Evolutionary conservation across 306 rosid genomes (phyloP).

Genomic region (Trichosanthes cucumerina): DNA sequence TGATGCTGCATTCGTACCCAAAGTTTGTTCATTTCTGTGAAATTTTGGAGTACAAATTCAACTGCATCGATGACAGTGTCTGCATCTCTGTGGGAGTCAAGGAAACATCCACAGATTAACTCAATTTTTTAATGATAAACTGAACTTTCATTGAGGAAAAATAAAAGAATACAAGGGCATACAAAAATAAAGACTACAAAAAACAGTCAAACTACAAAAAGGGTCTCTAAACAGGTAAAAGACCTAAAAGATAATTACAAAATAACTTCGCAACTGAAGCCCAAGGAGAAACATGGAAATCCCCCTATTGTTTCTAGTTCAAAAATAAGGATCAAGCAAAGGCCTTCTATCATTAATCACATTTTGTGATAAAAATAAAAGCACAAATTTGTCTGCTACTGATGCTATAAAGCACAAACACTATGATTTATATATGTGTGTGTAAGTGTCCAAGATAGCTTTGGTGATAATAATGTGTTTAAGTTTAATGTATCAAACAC

Average conservation of each 20-base stretch:
- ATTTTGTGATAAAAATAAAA: neutral
- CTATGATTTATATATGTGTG: neutral
- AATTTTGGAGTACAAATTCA: slow-evolving; percentile 51
- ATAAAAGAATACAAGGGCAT: neutral
- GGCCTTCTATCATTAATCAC: neutral
- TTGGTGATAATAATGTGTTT: neutral
- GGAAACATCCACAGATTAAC: neutral
- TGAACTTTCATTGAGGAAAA: neutral
- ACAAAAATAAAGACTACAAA: neutral
- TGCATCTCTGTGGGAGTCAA: slow-evolving; percentile 33
- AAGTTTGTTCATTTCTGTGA: slow-evolving; percentile 59
- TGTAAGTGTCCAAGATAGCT: too few species aligned
- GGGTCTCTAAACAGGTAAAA: neutral
- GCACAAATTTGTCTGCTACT: neutral
- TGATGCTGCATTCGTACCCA: slow-evolving; percentile 72
- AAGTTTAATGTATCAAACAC: neutral
- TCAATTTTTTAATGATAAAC: neutral
- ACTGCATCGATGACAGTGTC: slow-evolving; percentile 52
- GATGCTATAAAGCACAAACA: neutral
- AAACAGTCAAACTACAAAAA: neutral
- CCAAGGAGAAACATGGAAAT: neutral
- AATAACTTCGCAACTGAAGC: neutral
- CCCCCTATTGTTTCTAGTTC: neutral
- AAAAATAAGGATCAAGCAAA: neutral
- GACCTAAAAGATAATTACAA: neutral